Base-by-base conservation (phyloP, 31 red algal species). In the Odonthalia washingtoniensis region DNA sequence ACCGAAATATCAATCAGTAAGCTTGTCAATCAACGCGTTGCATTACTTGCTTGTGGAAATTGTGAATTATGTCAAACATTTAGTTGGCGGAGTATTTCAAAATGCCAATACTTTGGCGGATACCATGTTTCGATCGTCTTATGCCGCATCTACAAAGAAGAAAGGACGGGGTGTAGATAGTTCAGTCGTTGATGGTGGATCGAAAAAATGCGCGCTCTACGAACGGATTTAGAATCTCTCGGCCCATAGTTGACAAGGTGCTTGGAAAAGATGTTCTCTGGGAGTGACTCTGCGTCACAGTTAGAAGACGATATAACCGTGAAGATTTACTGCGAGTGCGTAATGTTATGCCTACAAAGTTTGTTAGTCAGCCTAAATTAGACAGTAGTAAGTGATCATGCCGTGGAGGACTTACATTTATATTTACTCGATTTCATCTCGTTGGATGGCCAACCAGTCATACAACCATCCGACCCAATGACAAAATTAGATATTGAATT, bases 401-500 rank as follows among this genome's bases (percentile, higher is more conserved):
- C 75, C n/a, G 75, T 82, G 6, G 66, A 76, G 30, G 74, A 92
- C 34, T 60, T 92, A 30, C 83, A 87, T 30, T 92, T 92, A 32
- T 65, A 83, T 40, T 17, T 92, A 3, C 60, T 92, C 5, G 83
- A 74, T 26, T 86, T 76, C 3, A 82, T 92, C 18, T 65, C 77
- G 41, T 67, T 87, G 53, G 76, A 86, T 83, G 83, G 76, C 24
- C 46, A 82, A 43, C 44, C 74, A 35, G 43, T 65, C n/a, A 40
- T 87, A 37, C 74, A 86, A 44, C 38, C 90, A 32, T 92, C 90
- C 31, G 83, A 92, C 65, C 90, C 90, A 31, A 33, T 92, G 39
- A 82, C 76, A 34, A 40, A 74, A 30, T 57, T 28, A 6, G 90
- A 92, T 76, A 77, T 92, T 77, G 68, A 74, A 38, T 38, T 85